Evolutionary conservation across 2,329 filamentous ascomycete species (phyloP).

Genomic region (Byssoonygena ceratinophila): DNA sequence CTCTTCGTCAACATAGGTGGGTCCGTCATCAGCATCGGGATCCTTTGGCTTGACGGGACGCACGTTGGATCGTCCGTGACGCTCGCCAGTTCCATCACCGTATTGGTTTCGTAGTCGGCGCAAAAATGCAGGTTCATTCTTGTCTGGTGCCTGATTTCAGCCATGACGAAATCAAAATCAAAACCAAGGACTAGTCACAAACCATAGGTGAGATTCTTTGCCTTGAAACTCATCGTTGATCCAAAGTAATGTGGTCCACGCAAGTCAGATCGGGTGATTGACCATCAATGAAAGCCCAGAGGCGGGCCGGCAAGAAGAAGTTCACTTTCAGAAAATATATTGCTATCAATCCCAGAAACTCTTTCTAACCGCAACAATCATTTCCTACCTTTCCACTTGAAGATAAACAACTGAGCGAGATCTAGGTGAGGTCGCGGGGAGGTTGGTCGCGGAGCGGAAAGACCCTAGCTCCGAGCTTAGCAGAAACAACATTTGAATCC

Average conservation of each 20-base stretch:
- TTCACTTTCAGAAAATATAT: not conserved
- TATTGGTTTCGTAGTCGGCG: slow-evolving; percentile 34
- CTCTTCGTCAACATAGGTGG: slow-evolving; percentile 37
- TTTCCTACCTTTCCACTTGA: not conserved
- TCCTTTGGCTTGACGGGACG: slow-evolving; percentile 30
- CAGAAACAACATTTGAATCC: not conserved
- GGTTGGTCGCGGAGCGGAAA: slow-evolving; percentile 4
- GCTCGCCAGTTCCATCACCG: slow-evolving; percentile 24
- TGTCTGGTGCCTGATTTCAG: slow-evolving; percentile 20
- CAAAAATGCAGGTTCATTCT: slow-evolving; percentile 36
- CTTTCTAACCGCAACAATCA: not conserved
- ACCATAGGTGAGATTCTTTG: slow-evolving; percentile 38
- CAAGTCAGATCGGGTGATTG: too few relatives aligned
- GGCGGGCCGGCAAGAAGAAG: not conserved
- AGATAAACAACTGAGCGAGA: too few relatives aligned
- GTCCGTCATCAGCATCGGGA: slow-evolving; percentile 34
- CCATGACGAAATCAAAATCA: not conserved
- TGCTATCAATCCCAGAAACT: not conserved
- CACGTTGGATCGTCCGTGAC: slow-evolving; percentile 29
- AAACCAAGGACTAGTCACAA: slow-evolving; percentile 9
- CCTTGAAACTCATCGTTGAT: slow-evolving; percentile 24
- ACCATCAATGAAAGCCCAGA: too few relatives aligned
- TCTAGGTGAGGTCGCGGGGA: too few relatives aligned
- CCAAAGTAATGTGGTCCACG: not conserved
- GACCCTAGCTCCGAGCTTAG: slow-evolving; percentile 8